Evolutionary conservation across 176 grass and related monocot genomes (phyloP).

Genomic region (Oryza rufipogon): DNA sequence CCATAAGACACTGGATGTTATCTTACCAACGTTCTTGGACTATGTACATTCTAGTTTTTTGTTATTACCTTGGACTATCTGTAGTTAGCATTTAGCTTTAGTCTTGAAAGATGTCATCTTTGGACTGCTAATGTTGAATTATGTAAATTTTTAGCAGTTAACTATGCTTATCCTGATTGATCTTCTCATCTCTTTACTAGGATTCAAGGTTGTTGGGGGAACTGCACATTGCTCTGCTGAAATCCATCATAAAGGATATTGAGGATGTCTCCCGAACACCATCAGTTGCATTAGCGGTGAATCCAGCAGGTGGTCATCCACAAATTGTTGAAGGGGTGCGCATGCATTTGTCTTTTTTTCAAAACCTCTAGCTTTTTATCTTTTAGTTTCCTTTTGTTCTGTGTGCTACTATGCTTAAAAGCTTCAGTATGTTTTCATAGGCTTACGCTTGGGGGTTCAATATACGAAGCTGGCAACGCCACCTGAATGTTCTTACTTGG

Average conservation of each 20-base stretch:
- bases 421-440: conserved; percentile 49
- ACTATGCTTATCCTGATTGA: conserved; percentile 18
- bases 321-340: conserved; percentile 91
- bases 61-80: neutral
- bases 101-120: conserved; percentile 4
- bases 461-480: conserved; percentile 86
- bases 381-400: conserved; percentile 17
- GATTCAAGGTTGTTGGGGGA: conserved; percentile 92
- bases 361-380: conserved; percentile 12
- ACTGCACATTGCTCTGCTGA: conserved; percentile 83
- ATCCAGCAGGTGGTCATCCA: conserved; percentile 84
- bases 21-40: neutral
- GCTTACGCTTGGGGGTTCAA: conserved; percentile 97
- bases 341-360: conserved; percentile 3
- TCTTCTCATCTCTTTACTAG: conserved; percentile 49
- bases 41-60: neutral
- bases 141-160: neutral
- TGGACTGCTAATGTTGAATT: neutral
- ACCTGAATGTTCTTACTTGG: conserved; percentile 96
- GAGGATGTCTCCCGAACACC: conserved; percentile 81
- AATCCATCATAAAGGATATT: conserved; percentile 95
- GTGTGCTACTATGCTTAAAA: conserved; percentile 22
- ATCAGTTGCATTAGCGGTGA: conserved; percentile 62
- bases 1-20: neutral
- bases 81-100: neutral